phyloP scores from a whole-genome alignment of 208 protist genomes.

The Acanthamoeba rhysodes region DNA sequence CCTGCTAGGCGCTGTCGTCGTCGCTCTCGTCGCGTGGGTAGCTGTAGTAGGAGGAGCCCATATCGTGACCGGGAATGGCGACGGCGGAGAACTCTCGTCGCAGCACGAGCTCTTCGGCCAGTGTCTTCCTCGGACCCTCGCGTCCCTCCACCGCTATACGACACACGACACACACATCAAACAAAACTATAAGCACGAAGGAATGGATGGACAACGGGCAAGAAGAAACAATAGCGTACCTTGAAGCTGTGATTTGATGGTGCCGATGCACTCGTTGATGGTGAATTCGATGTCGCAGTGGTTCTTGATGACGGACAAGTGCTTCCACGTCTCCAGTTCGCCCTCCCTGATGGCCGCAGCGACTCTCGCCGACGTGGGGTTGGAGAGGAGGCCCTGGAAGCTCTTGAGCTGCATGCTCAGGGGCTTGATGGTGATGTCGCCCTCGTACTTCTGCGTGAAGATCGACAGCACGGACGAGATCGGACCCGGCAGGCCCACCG shows the following conservation, averaged over 20 bases:
- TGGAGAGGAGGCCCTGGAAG: slow-evolving; percentile 55
- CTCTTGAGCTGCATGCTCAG: slow-evolving; percentile 23
- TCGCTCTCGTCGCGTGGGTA: neutral
- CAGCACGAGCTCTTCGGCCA: slow-evolving; percentile 6
- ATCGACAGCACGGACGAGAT: slow-evolving; percentile 13
- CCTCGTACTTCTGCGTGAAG: slow-evolving; percentile 64
- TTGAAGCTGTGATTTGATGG: slow-evolving; percentile 35
- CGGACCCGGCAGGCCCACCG: slow-evolving; percentile 4
- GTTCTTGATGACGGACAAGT: slow-evolving; percentile 63
- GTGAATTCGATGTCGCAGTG: slow-evolving; percentile 67
- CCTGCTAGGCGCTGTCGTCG: neutral
- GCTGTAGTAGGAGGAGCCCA: slow-evolving; percentile 51
- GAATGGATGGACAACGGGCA: neutral
- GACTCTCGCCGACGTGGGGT: slow-evolving; percentile 44
- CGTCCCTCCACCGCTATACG: slow-evolving; percentile 2
- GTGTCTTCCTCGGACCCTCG: slow-evolving; percentile 40
- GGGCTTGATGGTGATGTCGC: slow-evolving; percentile 60
- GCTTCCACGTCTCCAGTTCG: slow-evolving; percentile 60
- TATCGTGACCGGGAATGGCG: slow-evolving; percentile 40
- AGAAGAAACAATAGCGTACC: neutral
- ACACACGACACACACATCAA: neutral
- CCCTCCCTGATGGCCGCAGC: slow-evolving; percentile 40
- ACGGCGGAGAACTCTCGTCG: slow-evolving; percentile 46
- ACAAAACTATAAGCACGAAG: neutral
- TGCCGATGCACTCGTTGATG: slow-evolving; percentile 60